Conservation (phyloP, 495 filamentous ascomycete genomes). For the Penicillium diatomitis region DNA sequence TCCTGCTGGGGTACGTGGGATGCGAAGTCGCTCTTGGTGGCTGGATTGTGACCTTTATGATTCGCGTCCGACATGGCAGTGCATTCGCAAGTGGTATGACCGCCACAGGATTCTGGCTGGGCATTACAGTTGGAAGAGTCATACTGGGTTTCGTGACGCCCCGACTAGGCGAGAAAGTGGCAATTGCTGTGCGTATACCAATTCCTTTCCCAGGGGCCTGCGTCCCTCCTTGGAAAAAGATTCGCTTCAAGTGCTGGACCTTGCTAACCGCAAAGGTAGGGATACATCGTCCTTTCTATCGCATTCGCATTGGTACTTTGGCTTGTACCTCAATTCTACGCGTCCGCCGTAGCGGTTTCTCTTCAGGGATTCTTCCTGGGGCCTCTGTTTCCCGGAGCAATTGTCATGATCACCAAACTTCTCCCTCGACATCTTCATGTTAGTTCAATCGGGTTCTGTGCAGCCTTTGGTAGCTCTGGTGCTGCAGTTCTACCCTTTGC, state of each 20-base stretch:
- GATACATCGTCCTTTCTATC: slow-evolving; percentile 43
- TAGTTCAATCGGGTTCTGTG: slow-evolving; percentile 71
- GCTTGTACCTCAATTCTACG: slow-evolving; percentile 64
- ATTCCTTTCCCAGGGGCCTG: not conserved
- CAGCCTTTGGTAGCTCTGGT: slow-evolving; percentile 70
- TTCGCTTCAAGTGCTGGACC: not conserved
- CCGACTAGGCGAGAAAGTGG: slow-evolving; percentile 49
- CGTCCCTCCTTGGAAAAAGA: not conserved
- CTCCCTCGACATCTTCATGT: slow-evolving; percentile 73
- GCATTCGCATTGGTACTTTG: slow-evolving; percentile 53
- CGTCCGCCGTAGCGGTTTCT: slow-evolving; percentile 58
- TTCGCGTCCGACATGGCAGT: slow-evolving; percentile 43
- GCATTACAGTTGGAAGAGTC: slow-evolving; percentile 52
- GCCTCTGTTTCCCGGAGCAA: slow-evolving; percentile 60
- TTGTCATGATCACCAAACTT: slow-evolving; percentile 74
- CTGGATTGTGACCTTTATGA: slow-evolving; percentile 62
- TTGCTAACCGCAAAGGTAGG: slow-evolving; percentile 10
- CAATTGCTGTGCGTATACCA: slow-evolving; percentile 36
- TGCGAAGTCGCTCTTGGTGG: slow-evolving; percentile 76
- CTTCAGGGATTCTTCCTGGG: slow-evolving; percentile 66
- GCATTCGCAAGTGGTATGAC: slow-evolving; percentile 53
- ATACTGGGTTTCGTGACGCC: slow-evolving; percentile 56
- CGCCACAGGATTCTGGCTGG: slow-evolving; percentile 59
- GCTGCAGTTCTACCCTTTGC: slow-evolving; percentile 77
- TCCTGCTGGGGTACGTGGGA: slow-evolving; percentile 74